A percentile compares a stretch with the other conserved stretches of the same genome.
Evolutionary conservation across 768 basidiomycete species (phyloP).

Genomic region (Coprinopsis sp.): DNA sequence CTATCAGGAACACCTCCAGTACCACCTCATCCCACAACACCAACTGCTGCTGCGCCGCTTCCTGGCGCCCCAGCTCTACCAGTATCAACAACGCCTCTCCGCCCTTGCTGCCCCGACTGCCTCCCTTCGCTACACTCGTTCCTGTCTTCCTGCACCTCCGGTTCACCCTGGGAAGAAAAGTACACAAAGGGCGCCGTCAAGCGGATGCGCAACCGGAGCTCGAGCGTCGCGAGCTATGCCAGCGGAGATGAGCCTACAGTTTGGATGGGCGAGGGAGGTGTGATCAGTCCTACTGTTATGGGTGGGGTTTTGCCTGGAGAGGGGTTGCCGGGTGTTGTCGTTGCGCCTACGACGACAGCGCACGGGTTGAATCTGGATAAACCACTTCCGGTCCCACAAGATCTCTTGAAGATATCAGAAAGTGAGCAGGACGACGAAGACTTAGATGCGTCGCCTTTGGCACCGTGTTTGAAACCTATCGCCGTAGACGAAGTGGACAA

Average conservation of each 20-base stretch:
- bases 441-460: neutral
- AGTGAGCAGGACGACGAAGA: neutral
- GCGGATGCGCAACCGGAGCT: neutral
- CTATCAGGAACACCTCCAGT: neutral
- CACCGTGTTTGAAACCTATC: neutral
- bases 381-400: neutral
- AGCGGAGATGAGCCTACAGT: neutral
- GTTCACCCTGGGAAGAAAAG: slow-evolving; percentile 1
- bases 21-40: neutral
- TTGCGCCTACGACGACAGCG: neutral
- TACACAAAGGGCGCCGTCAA: neutral
- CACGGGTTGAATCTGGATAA: neutral
- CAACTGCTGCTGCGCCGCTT: neutral
- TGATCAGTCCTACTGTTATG: neutral
- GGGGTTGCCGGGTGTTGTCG: neutral
- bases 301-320: neutral
- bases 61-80: neutral
- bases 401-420: neutral
- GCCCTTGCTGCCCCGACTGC: slow-evolving; percentile 4
- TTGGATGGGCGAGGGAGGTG: neutral
- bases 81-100: slow-evolving; percentile 1
- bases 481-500: slow-evolving; percentile 3
- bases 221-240: neutral
- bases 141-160: neutral
- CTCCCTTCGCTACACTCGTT: neutral